These are phyloP conservation scores for Thyridium curvatum DNA, from an alignment of 2,329 filamentous ascomycete species.

Conservation along the genomic window DNA sequence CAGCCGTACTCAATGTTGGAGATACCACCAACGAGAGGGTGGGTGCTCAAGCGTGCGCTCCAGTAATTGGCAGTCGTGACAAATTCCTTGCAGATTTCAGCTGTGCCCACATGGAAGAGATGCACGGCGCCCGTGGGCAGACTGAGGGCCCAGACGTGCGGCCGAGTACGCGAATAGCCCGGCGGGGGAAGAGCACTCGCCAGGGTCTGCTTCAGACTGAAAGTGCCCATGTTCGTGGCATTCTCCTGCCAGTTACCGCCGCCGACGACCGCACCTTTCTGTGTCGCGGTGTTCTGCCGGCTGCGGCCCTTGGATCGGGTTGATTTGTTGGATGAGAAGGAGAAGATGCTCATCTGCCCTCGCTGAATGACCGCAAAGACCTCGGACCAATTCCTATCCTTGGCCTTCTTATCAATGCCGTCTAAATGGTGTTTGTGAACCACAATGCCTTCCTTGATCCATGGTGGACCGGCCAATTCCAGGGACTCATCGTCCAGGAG, in stretches of 20 bases:
- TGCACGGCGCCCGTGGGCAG: slow-evolving; percentile 91
- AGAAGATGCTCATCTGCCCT: slow-evolving; percentile 89
- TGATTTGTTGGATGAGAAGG: slow-evolving; percentile 79
- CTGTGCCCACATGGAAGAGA: slow-evolving; percentile 94
- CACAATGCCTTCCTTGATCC: slow-evolving; percentile 94
- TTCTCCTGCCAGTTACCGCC: slow-evolving; percentile 99
- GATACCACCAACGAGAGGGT: slow-evolving; percentile 85
- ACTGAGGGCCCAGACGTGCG: slow-evolving; percentile 90
- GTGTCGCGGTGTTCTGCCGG: slow-evolving; percentile 37
- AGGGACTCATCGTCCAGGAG: slow-evolving; percentile 89
- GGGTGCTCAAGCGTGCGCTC: slow-evolving; percentile 89
- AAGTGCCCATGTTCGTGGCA: slow-evolving; percentile 81
- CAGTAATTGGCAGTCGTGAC: slow-evolving; percentile 95
- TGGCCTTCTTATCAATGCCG: slow-evolving; percentile 82
- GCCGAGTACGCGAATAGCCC: slow-evolving; percentile 84
- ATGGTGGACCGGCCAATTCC: slow-evolving; percentile 88
- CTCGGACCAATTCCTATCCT: slow-evolving; percentile 90
- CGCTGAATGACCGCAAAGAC: slow-evolving; percentile 96
- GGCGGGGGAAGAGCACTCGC: slow-evolving; percentile 85
- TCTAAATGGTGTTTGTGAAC: slow-evolving; percentile 97
- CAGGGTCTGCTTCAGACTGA: slow-evolving; percentile 84
- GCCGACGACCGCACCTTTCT: slow-evolving; percentile 64
- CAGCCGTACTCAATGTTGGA: slow-evolving; percentile 98
- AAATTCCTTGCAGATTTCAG: slow-evolving; percentile 91
- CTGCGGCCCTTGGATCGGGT: slow-evolving; percentile 59